A percentile compares a stretch with the other conserved stretches of the same genome.
These are phyloP conservation scores for Backusella westeae DNA, from an alignment of 192 early-diverging fungal genomes.

Conservation along the genomic window DNA sequence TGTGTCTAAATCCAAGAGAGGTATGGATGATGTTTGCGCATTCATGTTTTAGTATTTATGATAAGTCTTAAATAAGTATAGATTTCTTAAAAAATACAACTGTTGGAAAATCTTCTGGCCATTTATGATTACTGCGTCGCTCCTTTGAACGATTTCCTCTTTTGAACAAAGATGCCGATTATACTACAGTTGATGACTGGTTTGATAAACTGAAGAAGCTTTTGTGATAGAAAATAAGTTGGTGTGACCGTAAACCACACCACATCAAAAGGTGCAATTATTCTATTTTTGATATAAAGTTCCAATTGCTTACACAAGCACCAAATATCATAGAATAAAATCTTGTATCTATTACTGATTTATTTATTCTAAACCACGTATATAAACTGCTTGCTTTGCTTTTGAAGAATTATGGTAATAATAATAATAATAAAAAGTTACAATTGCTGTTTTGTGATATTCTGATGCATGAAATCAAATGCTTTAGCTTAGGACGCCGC, in stretches of 20 bases:
- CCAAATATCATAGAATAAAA: not conserved
- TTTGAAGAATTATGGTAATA: not conserved
- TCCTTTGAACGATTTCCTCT: constrained; percentile 4
- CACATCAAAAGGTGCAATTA: not conserved
- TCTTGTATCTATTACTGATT: not conserved
- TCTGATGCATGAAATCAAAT: not conserved
- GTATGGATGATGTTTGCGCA: not conserved
- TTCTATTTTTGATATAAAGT: constrained; percentile 7
- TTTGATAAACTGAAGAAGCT: not conserved
- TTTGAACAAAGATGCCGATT: constrained; percentile 4
- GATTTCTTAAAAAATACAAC: not conserved
- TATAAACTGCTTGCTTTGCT: not conserved
- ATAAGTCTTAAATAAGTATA: not conserved
- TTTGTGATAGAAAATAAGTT: constrained; percentile 4
- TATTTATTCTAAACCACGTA: not conserved
- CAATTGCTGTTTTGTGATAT: not conserved
- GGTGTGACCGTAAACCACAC: not conserved
- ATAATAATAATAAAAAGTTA: not conserved
- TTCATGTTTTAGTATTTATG: not conserved
- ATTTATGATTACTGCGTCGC: not conserved
- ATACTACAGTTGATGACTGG: not conserved
- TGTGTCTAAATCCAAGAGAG: not conserved
- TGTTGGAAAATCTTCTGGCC: not conserved
- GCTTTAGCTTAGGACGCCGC: not conserved
- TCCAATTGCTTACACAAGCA: not conserved